A percentile compares a stretch with the other conserved stretches of the same genome.
Conservation (phyloP, 116 monocot species). For the Posidonia oceanica region DNA sequence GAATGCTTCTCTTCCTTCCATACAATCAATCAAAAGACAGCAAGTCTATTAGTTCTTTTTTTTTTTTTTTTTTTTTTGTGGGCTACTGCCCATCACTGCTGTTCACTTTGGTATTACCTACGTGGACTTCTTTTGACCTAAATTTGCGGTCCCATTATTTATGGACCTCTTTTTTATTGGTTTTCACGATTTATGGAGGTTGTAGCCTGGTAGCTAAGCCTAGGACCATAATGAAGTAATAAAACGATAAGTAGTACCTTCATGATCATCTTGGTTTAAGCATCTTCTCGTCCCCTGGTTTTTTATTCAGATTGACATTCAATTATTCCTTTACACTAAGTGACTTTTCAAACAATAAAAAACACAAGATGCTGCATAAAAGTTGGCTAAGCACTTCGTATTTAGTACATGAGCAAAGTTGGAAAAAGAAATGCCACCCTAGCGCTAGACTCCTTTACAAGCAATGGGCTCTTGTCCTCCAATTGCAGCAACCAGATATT, state of each 20-base stretch:
- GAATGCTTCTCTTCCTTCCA: too few relatives aligned
- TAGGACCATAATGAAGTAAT: not conserved
- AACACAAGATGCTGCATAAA: not conserved
- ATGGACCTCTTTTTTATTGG: not conserved
- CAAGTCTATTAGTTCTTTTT: too few relatives aligned
- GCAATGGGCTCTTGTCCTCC: not conserved
- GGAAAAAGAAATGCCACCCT: not conserved
- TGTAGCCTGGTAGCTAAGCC: not conserved
- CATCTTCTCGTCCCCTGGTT: too few relatives aligned
- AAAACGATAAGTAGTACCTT: too few relatives aligned
- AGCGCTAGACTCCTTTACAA: not conserved
- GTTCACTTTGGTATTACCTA: not conserved
- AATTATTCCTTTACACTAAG: too few relatives aligned
- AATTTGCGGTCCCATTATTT: not conserved
- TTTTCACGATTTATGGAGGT: not conserved
- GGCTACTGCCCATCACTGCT: not conserved
- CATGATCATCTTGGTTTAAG: too few relatives aligned
- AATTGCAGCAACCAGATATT: not conserved
- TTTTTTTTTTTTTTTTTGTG: not conserved
- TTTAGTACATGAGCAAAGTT: not conserved
- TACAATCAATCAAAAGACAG: not conserved
- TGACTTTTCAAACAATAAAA: not conserved
- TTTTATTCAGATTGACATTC: too few relatives aligned
- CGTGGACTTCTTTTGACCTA: not conserved
- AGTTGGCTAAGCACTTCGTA: not conserved